Percentiles rank a stretch among this genome's conserved stretches.
Evolutionary conservation across 768 basidiomycete genomes (phyloP).

Genomic region (Collybiopsis confluens): DNA sequence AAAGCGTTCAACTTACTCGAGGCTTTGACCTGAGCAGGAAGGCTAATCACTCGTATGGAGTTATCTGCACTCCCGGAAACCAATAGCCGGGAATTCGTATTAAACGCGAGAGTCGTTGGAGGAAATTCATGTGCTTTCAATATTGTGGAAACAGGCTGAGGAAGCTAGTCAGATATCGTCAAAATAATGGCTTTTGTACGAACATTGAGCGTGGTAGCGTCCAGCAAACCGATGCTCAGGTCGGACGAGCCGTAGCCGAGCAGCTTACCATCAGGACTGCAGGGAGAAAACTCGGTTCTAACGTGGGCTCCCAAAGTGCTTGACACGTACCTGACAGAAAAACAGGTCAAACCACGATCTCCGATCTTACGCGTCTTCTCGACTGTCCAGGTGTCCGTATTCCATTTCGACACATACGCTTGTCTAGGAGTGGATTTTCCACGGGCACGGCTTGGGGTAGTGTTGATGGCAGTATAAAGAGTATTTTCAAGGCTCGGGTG

Average conservation of each 20-base stretch:
- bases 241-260: slow-evolving; percentile 88
- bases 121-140: slow-evolving; percentile 95
- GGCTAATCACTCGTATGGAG: slow-evolving; percentile 71
- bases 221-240: slow-evolving; percentile 77
- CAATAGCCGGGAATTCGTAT: slow-evolving; percentile 72
- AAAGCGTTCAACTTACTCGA: slow-evolving; percentile 41
- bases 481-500: slow-evolving; percentile 24
- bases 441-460: slow-evolving; percentile 53
- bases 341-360: slow-evolving; percentile 78
- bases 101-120: slow-evolving; percentile 86
- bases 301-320: slow-evolving; percentile 3
- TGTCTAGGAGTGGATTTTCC: slow-evolving; percentile 52
- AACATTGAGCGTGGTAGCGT: slow-evolving; percentile 74
- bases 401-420: slow-evolving; percentile 72
- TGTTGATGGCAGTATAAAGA: slow-evolving; percentile 73
- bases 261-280: slow-evolving; percentile 74
- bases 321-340: slow-evolving; percentile 73
- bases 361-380: slow-evolving; percentile 68
- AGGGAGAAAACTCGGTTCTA: background rate
- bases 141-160: slow-evolving; percentile 83
- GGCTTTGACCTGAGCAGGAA: slow-evolving; percentile 53
- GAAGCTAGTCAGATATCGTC: background rate
- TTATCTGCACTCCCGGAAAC: slow-evolving; percentile 92
- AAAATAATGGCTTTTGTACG: background rate
- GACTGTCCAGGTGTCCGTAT: slow-evolving; percentile 62